Evolutionary conservation across 805 yeast species (phyloP), one percentile per base, ranked within the genome.

Genomic region (Candida vartiovaarae): DNA sequence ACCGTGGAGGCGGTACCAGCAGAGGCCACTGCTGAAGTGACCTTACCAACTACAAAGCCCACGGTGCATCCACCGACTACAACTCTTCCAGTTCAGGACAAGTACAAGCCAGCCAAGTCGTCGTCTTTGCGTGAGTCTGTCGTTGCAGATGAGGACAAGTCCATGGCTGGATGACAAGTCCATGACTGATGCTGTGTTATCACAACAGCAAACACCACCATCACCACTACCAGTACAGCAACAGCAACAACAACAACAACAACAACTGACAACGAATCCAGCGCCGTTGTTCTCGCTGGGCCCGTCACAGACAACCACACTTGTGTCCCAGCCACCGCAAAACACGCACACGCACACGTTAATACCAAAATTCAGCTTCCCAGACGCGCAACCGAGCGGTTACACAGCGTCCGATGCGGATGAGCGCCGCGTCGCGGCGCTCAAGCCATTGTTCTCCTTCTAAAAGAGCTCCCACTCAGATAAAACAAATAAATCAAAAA

Each of bases 61-160:
- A n/a, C 10, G n/a, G 34, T 10, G 34, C 9, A 32, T 10, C 34
- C 10, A 32, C 20, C 34, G n/a, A 24, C 15, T 8, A 26, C 29
- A 4, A 8, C 38, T 11, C 15, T 36, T 25, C 15, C 37, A 6
- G 38, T 35, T 5, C 25, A 52, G 23, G 42, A 51, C 20, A 59
- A 62, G 46, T 63, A 66, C 45, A 64, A 65, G 43, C 72, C 72
- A 6, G 47, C 43, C 23, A 63, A 61, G 41, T 63, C 72, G 2
- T 66, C 72, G 0, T 64, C 70, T 0, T 47, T 68, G 38, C 59
- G 71, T 11, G 63, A 58, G 42, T 57, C 64, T 3, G 54, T 63
- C 5, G 47, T 47, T 23, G 41, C 39, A 15, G 31, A 24, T 26
- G 48, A 43, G 32, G 44, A 48, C 32, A 45, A 45, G 31, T 46